These are phyloP conservation scores for Annulohypoxylon truncatum DNA, from an alignment of 2,329 filamentous ascomycete genomes.

Conservation along the genomic window DNA sequence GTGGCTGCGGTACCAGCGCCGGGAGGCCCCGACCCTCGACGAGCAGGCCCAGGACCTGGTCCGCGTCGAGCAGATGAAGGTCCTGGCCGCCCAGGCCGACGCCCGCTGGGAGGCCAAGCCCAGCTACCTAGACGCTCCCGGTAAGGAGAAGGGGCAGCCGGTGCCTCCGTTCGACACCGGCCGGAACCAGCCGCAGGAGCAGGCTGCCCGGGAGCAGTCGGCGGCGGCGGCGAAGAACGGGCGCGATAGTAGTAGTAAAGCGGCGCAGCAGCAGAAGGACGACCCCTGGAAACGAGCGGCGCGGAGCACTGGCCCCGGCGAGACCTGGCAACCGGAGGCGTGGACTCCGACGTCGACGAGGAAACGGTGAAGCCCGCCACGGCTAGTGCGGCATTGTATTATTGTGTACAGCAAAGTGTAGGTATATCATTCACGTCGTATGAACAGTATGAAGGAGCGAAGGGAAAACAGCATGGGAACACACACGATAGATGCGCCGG, in stretches of 20 bases:
- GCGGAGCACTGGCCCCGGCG: constrained; percentile 64
- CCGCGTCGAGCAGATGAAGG: constrained; percentile 64
- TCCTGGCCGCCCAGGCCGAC: constrained; percentile 70
- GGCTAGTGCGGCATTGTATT: constrained; percentile 20
- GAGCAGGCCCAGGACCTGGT: constrained; percentile 67
- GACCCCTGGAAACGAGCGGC: constrained; percentile 71
- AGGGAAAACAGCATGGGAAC: constrained; percentile 11
- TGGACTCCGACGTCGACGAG: constrained; percentile 64
- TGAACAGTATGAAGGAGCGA: constrained; percentile 14
- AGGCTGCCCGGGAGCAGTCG: constrained; percentile 20
- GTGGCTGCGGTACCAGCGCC: constrained; percentile 72
- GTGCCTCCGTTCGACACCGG: constrained; percentile 46
- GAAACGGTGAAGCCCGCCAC: constrained; percentile 48
- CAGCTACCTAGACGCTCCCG: constrained; percentile 51
- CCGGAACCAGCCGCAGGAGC: constrained; percentile 35
- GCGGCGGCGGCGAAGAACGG: constrained; percentile 22
- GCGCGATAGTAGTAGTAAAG: neutral
- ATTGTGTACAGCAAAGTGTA: constrained; percentile 26
- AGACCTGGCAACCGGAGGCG: constrained; percentile 74
- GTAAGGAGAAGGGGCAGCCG: constrained; percentile 42
- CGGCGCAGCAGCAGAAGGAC: constrained; percentile 27
- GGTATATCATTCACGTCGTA: constrained; percentile 31
- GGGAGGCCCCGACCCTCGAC: constrained; percentile 63
- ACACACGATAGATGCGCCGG: constrained; percentile 14
- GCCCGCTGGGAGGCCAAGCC: constrained; percentile 72